Conservation (phyloP, 2,329 filamentous ascomycete species). For the Cyanodermella asteris region DNA sequence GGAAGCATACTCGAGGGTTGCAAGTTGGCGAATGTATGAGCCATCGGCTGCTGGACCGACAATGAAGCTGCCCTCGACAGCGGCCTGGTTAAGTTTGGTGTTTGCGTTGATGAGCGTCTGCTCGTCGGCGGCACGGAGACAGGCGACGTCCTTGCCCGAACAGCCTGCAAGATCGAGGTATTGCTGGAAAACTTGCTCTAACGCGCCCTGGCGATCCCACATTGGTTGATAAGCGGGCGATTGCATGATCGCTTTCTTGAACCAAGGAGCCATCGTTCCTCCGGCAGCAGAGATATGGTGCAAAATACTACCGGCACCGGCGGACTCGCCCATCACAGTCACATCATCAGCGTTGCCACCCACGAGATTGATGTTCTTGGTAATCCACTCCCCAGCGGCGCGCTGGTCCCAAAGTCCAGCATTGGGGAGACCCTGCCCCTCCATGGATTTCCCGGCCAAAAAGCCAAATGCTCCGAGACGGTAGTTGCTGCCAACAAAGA, state of each 20-base stretch:
- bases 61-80: conserved; percentile 11
- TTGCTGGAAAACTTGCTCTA: conserved; percentile 11
- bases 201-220: conserved; percentile 9
- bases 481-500: conserved; percentile 28
- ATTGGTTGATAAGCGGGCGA: conserved; percentile 12
- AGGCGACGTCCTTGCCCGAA: conserved; percentile 13
- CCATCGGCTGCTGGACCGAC: conserved; percentile 16
- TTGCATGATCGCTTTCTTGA: conserved; percentile 16
- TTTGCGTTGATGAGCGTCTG: conserved; percentile 12
- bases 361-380: conserved; percentile 23
- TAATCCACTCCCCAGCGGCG: conserved; percentile 27
- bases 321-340: conserved; percentile 29
- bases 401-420: conserved; percentile 19
- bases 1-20: conserved; percentile 13
- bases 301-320: conserved; percentile 28
- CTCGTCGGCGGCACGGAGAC: conserved; percentile 11
- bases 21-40: conserved; percentile 13
- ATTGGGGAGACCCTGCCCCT: conserved; percentile 22
- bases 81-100: conserved; percentile 9
- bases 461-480: conserved; percentile 27
- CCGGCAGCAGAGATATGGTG: conserved; percentile 27
- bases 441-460: conserved; percentile 23
- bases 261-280: conserved; percentile 22
- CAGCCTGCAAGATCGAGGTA: conserved; percentile 14
- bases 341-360: conserved; percentile 26